A percentile compares a stretch with the other conserved stretches of the same genome.
Evolutionary conservation across 345 rosid species (phyloP).

Genomic region (Acer saccharum): DNA sequence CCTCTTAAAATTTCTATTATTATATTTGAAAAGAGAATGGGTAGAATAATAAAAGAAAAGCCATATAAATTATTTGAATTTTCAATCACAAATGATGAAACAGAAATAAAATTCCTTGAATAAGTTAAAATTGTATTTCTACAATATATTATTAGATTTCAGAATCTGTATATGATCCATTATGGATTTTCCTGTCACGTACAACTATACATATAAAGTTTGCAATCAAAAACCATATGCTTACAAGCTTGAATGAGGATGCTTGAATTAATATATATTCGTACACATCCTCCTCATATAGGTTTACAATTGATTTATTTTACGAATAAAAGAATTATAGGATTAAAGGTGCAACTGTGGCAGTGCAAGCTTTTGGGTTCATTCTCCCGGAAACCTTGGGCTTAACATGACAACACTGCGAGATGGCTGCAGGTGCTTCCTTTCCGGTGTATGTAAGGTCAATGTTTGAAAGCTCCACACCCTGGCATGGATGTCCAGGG

Average conservation of each 20-base stretch:
- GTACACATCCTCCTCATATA: background rate
- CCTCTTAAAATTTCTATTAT: too few relatives aligned
- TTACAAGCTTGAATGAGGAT: background rate
- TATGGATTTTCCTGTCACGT: too few relatives aligned
- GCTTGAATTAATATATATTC: too few relatives aligned
- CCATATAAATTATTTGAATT: background rate
- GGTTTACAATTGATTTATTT: background rate
- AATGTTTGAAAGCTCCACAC: background rate
- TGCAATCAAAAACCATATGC: too few relatives aligned
- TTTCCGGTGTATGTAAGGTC: slow-evolving; percentile 10
- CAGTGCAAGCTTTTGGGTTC: background rate
- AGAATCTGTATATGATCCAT: too few relatives aligned
- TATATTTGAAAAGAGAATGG: too few relatives aligned
- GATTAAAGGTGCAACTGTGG: background rate
- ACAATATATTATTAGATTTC: too few relatives aligned
- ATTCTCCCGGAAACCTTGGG: background rate
- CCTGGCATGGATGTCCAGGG: background rate
- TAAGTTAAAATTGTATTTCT: too few relatives aligned
- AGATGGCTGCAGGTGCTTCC: background rate
- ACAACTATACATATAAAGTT: too few relatives aligned
- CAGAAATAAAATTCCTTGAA: too few relatives aligned
- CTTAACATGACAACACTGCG: background rate
- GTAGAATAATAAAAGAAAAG: too few relatives aligned
- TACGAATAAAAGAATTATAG: too few relatives aligned
- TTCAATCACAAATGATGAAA: background rate